Base-by-base conservation (phyloP, 2,329 filamentous ascomycete species). In the Cryphonectria parasitica region DNA sequence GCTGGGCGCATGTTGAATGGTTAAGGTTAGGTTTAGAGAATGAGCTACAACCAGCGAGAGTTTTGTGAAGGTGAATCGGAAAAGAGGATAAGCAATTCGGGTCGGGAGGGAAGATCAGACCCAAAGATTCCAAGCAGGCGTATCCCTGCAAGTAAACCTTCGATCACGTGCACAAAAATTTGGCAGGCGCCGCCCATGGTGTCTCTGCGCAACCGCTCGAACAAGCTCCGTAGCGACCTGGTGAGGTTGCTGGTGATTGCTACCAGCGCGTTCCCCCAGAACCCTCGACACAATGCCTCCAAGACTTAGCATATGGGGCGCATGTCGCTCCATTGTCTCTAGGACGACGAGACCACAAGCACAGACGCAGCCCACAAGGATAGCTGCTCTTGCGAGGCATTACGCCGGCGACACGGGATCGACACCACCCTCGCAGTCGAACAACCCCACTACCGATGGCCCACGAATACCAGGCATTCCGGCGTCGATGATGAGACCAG, bases 271-370 rank as follows among this genome's bases (percentile, higher is more conserved):
- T 69, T 64, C 58, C 61, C 66, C 43, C 19, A 10, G 43, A 49
- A 71, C 69, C 73, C 72, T 64, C 69, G 65, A 66, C 62, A 79
- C 72, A 69, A 90, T 90, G 88, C 83, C 87, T 75, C 84, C 88
- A 70, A 83, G 86, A 79, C 79, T 88, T 75, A 85, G 84, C 73
- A 74, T 89, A 56, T 83, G 85, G 74, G 77, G 79, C 74, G 80
- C 79, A 67, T 80, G 82, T 77, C 80, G 83, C 71, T 78, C 81
- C 60, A 78, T 86, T 64, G 79, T 81, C 52, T 73, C 83, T 63
- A 80, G 82, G 68, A 74, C 81, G 68, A 74, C 81, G 54, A 77
- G 79, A 74, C 78, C 81, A 62, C 76, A 77, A 71, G 70, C 74
- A 63, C 72, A 68, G 39, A 71, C 70, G 45, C 74, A 73, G 63